Base-by-base conservation (phyloP, 257 asterid species). In the Ajuga chamaepitys region DNA sequence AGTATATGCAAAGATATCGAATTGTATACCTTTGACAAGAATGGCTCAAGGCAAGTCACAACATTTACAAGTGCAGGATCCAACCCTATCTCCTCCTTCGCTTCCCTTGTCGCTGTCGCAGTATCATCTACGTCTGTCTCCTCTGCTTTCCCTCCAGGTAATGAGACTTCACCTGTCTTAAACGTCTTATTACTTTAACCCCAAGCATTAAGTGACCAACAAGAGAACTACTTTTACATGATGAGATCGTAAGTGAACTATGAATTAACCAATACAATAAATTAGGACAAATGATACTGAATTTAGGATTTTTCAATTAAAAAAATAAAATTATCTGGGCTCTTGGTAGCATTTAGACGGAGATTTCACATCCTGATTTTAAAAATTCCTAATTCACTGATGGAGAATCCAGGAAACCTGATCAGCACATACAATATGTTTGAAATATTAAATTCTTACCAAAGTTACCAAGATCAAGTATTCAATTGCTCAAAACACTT, bases 121-220 rank as follows among this genome's bases (percentile, higher is more conserved):
- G 87, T 88, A 74, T 87, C 97, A 64, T 71, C 70, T 4, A 80
- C 82, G 61, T 93, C 97, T 34, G 84, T 54, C 70, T 89, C 97
- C 67, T 93, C 98, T 12, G 96, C 88, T 81, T 93, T 93, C 30
- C 98, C 98, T 52, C 98, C 97, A 0, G 97, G 98, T 78, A 93
- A 73, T 6, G 98, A 82, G 12, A 93, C 94, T 81, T 93, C 99
- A 63, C 99, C 99, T 93, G 68, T 65, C 71, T 42, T 72, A 56
- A 61, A 62, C 64, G 46, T 41, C 35, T 8, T 17, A 57, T 34
- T 28, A 62, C 46, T 37, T 47, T 44, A 53, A 51, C 32, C 45
- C n/a, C n/a, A n/a, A n/a, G n/a, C n/a, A n/a, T n/a, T n/a, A n/a
- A n/a, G n/a, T n/a, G n/a, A n/a, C n/a, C n/a, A 38, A 50, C 26